These are phyloP conservation scores for Clarireedia paspali DNA, from an alignment of 2,329 filamentous ascomycete genomes.

Conservation along the genomic window DNA sequence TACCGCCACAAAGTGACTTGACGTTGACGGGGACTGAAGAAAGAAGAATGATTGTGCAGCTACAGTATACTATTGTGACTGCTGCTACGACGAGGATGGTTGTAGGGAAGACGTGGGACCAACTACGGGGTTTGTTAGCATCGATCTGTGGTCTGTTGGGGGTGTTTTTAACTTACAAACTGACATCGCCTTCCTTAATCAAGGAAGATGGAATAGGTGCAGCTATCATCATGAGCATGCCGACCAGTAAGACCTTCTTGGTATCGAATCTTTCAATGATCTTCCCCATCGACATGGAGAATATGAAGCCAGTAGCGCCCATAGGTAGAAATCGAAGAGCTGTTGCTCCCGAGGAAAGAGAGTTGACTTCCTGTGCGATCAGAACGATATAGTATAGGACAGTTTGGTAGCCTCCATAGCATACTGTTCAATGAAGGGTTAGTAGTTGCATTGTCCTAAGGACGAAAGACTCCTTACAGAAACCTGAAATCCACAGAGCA, in stretches of 20 bases:
- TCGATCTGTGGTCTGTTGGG: background rate
- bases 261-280: conserved; percentile 33
- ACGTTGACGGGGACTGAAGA: conserved; percentile 34
- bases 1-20: conserved; percentile 34
- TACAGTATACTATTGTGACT: conserved; percentile 35
- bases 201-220: conserved; percentile 2
- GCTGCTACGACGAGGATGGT: conserved; percentile 31
- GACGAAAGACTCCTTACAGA: conserved; percentile 25
- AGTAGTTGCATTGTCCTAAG: background rate
- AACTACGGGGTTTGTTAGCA: background rate
- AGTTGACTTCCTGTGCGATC: conserved; percentile 34
- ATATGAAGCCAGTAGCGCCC: conserved; percentile 33
- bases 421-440: conserved; percentile 21
- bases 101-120: conserved; percentile 1
- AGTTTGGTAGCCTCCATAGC: conserved; percentile 36
- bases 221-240: conserved; percentile 7
- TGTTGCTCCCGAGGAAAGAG: conserved; percentile 32
- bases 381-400: conserved; percentile 37
- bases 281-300: conserved; percentile 30
- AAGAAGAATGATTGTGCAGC: conserved; percentile 35
- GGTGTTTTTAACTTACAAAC: background rate
- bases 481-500: conserved; percentile 37
- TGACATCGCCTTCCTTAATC: background rate
- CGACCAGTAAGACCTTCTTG: conserved; percentile 1
- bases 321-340: conserved; percentile 36